Base-by-base conservation (phyloP, 495 filamentous ascomycete species). In the Friedmanniomyces simplex region DNA sequence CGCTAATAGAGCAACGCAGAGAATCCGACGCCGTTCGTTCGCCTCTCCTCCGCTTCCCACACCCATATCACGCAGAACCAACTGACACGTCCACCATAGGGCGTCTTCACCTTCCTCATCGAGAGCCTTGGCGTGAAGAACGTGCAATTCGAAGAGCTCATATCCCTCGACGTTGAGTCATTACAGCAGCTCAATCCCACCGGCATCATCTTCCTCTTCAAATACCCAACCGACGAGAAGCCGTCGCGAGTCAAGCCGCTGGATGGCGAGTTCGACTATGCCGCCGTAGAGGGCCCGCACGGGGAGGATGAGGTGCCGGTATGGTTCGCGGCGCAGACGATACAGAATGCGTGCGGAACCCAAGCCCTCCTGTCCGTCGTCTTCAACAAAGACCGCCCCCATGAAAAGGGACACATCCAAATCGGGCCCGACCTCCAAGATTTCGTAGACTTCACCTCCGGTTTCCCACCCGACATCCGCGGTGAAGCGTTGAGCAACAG, bases 141-240 rank as follows among this genome's bases (percentile, higher is more conserved):
- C 67, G 87, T 96, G 7, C 93, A 99, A 72, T 97, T 96, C 71
- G 94, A 97, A 73, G 93, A 99, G 72, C 83, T 99, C 58, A 82
- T 96, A 39, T 83, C 88, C 0, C 79, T 99, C 52, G 94, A 97
- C 69, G 76, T 89, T 12, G 82, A 87, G 54, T 81, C 77, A 49
- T 85, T 99, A 50, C 82, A 80, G 14, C 80, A 87, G 57, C 76
- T 91, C 53, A 77, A 54, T 37, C 61, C 61, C 2, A 60, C 59
- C 75, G 93, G 93, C 69, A 90, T 97, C 61, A 96, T 99, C 69
- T 97, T 99, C 74, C 89, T 99, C 69, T 99, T 99, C 83, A 97
- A 96, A 76, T 99, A 87, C 75, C 88, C 85, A 22, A 87, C 85
- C 43, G 86, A 87, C 69, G 76, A 82, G 55, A 80, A 79, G 52